A percentile compares a stretch with the other conserved stretches of the same genome.
These are phyloP conservation scores for Lipomyces sp. DNA, from an alignment of 805 yeast genomes.

Conservation along the genomic window DNA sequence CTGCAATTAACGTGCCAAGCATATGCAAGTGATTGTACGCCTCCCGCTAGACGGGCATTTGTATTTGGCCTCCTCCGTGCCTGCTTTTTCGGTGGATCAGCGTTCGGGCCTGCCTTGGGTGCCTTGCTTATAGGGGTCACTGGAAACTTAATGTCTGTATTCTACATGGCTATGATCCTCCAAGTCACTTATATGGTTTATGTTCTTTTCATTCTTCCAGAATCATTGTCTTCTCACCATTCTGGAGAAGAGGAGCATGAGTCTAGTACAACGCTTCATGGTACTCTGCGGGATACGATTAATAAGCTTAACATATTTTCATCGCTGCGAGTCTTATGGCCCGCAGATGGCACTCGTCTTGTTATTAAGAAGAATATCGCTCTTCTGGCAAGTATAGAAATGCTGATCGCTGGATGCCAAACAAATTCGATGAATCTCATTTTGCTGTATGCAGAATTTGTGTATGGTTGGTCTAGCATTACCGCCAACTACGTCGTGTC, in stretches of 20 bases:
- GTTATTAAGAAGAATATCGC: slow-evolving; percentile 25
- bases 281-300: slow-evolving; percentile 9
- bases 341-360: slow-evolving; percentile 22
- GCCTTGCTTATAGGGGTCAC: slow-evolving; percentile 32
- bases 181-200: slow-evolving; percentile 8
- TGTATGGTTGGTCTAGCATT: slow-evolving; percentile 44
- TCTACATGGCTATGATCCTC: slow-evolving; percentile 16
- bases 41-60: slow-evolving; percentile 56
- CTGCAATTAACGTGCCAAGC: slow-evolving; percentile 64
- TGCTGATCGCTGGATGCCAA: slow-evolving; percentile 26
- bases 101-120: slow-evolving; percentile 41
- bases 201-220: slow-evolving; percentile 26
- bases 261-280: background rate
- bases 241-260: slow-evolving; percentile 14
- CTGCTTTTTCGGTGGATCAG: slow-evolving; percentile 40
- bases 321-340: slow-evolving; percentile 39
- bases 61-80: slow-evolving; percentile 43
- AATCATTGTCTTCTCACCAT: slow-evolving; percentile 26
- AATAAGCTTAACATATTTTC: slow-evolving; percentile 34
- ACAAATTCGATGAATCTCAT: slow-evolving; percentile 27
- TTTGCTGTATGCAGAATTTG: slow-evolving; percentile 41
- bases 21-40: slow-evolving; percentile 74
- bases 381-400: slow-evolving; percentile 24
- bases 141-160: slow-evolving; percentile 19
- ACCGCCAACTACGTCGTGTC: slow-evolving; percentile 43